Evolutionary conservation across 2,329 filamentous ascomycete genomes (phyloP).

Genomic region (Aspergillus unguis): DNA sequence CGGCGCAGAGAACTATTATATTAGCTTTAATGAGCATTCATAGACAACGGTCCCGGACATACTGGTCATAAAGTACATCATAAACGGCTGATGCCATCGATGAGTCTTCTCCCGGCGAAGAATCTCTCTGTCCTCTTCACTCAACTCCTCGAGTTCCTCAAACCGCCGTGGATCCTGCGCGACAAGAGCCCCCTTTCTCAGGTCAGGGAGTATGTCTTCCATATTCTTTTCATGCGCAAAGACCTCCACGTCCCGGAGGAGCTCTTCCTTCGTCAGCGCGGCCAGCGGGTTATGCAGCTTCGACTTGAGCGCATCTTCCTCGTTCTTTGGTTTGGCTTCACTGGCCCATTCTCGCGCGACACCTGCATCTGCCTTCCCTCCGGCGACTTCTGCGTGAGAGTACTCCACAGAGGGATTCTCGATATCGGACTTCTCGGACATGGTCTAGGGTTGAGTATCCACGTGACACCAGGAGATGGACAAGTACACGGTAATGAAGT

Average conservation of each 20-base stretch:
- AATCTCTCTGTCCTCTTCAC: slow-evolving; percentile 42
- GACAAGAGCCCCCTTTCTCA: slow-evolving; percentile 52
- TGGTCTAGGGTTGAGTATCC: neutral
- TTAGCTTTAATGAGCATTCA: neutral
- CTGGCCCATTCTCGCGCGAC: neutral
- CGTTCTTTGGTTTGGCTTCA: neutral
- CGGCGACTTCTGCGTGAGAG: too few species aligned
- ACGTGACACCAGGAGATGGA: neutral
- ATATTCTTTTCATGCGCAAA: slow-evolving; percentile 52
- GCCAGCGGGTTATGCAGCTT: slow-evolving; percentile 50
- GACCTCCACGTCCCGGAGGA: slow-evolving; percentile 54
- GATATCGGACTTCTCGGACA: neutral
- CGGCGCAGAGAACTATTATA: slow-evolving; percentile 46
- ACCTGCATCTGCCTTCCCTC: neutral
- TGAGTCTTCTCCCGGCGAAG: slow-evolving; percentile 47
- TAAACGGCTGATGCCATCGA: slow-evolving; percentile 50
- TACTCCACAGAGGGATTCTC: too few species aligned
- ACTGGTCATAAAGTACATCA: slow-evolving; percentile 48
- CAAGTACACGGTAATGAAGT: neutral
- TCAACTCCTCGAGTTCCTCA: slow-evolving; percentile 48
- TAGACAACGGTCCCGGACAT: slow-evolving; percentile 9
- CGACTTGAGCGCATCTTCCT: neutral
- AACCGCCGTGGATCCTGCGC: slow-evolving; percentile 52
- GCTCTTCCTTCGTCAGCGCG: slow-evolving; percentile 50
- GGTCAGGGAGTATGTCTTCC: slow-evolving; percentile 48